Evolutionary conservation across 768 basidiomycete genomes (phyloP).

Genomic region (Xerocomellus amylosporus): DNA sequence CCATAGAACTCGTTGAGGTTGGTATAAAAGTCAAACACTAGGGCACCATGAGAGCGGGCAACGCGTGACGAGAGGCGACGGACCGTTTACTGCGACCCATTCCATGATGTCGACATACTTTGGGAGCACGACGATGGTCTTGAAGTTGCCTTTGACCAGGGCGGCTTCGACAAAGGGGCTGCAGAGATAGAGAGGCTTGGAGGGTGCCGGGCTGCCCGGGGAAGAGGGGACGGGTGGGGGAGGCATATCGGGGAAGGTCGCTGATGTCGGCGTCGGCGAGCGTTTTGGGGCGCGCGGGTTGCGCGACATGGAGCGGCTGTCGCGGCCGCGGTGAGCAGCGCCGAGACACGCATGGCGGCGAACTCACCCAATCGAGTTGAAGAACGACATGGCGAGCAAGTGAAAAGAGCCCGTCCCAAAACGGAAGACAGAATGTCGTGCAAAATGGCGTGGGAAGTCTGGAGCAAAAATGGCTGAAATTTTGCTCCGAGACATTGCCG

Average conservation of each 20-base stretch:
- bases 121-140: constrained; percentile 94
- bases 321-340: constrained; percentile 2
- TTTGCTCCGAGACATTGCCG: constrained; percentile 9
- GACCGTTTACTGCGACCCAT: constrained; percentile 95
- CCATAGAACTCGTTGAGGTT: constrained; percentile 98
- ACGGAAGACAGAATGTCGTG: not conserved
- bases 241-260: constrained; percentile 49
- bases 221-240: constrained; percentile 42
- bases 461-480: not conserved
- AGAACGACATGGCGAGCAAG: constrained; percentile 66
- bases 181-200: constrained; percentile 83
- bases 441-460: constrained; percentile 21
- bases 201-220: constrained; percentile 24
- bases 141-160: constrained; percentile 96
- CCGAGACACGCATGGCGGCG: not conserved
- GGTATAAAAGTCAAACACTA: constrained; percentile 97
- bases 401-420: not conserved
- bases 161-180: constrained; percentile 95
- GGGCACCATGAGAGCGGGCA: not conserved
- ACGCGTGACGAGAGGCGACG: constrained; percentile 28
- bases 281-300: constrained; percentile 68
- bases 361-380: constrained; percentile 75
- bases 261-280: constrained; percentile 72
- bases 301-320: constrained; percentile 73
- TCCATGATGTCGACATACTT: constrained; percentile 96